phyloP scores from a whole-genome alignment of 2,329 filamentous ascomycete genomes.

The Xylaria sp. region DNA sequence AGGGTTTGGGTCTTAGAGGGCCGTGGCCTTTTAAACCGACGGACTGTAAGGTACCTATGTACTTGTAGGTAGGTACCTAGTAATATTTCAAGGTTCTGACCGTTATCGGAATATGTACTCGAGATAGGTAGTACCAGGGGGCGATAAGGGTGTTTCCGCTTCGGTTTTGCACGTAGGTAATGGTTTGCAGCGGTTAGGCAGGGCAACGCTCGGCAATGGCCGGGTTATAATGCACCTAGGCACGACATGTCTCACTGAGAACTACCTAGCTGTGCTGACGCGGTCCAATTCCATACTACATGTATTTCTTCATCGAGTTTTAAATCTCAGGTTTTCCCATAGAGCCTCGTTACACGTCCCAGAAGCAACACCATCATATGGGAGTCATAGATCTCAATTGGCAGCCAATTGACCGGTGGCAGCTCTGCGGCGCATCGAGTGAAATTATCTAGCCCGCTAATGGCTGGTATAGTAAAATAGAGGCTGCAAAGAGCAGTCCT shows the following conservation, averaged over 20 bases:
- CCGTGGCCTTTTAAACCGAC: too few species aligned
- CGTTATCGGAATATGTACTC: background rate
- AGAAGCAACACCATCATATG: background rate
- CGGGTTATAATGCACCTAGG: slow-evolving; percentile 35
- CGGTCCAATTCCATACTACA: slow-evolving; percentile 34
- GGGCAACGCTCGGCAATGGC: slow-evolving; percentile 47
- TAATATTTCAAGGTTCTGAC: background rate
- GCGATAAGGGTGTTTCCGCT: slow-evolving; percentile 10
- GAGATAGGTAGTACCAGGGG: background rate
- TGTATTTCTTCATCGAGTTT: background rate
- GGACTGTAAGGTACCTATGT: too few species aligned
- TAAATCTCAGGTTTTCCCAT: slow-evolving; percentile 1
- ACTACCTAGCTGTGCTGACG: background rate
- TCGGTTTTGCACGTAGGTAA: slow-evolving; percentile 9
- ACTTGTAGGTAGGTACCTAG: too few species aligned
- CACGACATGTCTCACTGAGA: slow-evolving; percentile 28
- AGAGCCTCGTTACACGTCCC: slow-evolving; percentile 23
- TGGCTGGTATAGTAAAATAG: slow-evolving; percentile 1
- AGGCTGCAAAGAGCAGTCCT: slow-evolving; percentile 1
- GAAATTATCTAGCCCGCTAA: background rate
- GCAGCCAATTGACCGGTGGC: background rate
- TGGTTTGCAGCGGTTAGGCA: slow-evolving; percentile 40
- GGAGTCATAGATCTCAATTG: slow-evolving; percentile 6
- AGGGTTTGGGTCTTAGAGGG: too few species aligned
- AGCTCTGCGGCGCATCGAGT: background rate